Evolutionary conservation across 371 early-diverging fungal species (phyloP), one percentile per base, ranked within the genome.

Genomic region (Rhizopus microsporus): DNA sequence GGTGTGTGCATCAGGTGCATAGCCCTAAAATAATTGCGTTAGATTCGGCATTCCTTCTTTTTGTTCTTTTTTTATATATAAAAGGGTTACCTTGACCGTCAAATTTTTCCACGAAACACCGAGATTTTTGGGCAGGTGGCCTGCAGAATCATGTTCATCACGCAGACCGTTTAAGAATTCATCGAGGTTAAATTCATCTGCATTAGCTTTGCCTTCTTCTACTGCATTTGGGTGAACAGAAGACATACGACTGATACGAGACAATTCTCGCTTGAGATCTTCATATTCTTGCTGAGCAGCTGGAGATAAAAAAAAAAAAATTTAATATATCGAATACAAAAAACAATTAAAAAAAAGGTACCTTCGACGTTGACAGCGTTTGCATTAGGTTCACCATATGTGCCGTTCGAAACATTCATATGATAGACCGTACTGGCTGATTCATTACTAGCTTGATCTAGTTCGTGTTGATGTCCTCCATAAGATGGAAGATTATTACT

Each of bases 91-190:
- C 42, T 68, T 66, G 30, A 78, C 78, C 6, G 67, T 63, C 43
- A 80, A 45, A 29, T 72, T 46, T 51, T 66, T 72, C 68, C 77
- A 77, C n/a, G 71, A 60, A 1, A 83, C 62, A 51, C 83, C 81
- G 65, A 83, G 66, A 32, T 68, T 66, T 16, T 77, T 72, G 16
- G 70, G 68, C 34, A 80, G 72, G 54, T 77, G 57, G 8, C 77
- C 79, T 15, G 74, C 74, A 12, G 39, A 57, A 30, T 34, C 50
- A 7, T 67, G 48, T 48, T 67, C 60, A 7, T 56, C 52, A 2
- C 53, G 47, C 9, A 59, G 67, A 8, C 56, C 60, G 5, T 51
- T 51, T 13, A 67, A 53, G n/a, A 52, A 67, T 9, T 59, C 59
- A 15, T 59, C 62, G 10, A 67, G 37, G 53, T 67, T 59, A 43